Evolutionary conservation across 1,139 yeast species (phyloP), one percentile per base, ranked within the genome.

Genomic region (Taiozyma sp.): DNA sequence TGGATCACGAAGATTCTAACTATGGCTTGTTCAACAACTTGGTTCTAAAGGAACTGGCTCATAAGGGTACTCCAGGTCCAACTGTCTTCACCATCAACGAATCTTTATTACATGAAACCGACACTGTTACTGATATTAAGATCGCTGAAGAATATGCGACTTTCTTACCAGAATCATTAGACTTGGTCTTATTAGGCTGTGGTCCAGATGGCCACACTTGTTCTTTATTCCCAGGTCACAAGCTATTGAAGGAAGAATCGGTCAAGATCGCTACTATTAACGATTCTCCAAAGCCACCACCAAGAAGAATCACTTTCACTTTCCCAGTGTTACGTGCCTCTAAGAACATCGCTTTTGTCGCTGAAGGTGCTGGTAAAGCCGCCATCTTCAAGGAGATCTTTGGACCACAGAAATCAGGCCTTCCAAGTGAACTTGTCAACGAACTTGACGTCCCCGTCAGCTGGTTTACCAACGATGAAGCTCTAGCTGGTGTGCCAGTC

Each of bases 131-230:
- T n/a, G 69, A 68, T 54, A 60, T 60, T 32, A 95, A 88, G 68
- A 88, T 96, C 62, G 98, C 98, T 4, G 91, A 88, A 64, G 82
- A 77, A 58, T 93, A 93, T 70, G 97, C 90, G 63, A 81, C 87
- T 63, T 75, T 83, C 34, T 75, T 95, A 56, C 89, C 96, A 54
- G 76, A 77, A 60, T 85, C 87, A 45, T 87, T 95, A 67, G 99
- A 95, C 69, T 73, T 93, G 58, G 75, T 95, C 55, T 74, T 95
- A 58, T 78, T 95, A 55, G 99, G 99, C 24, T 90, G 97, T 73
- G 99, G 99, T 2, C 99, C 99, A 12, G 99, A 95, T 68, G 99
- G 99, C 34, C 99, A 95, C 69, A 90, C 95, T 55, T 96, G 97
- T 59, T 90, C 97, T 22, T 75, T 95, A 54, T 95, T 95, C 77